These are phyloP conservation scores for Purpureocillium lavendulum DNA, from an alignment of 2,329 filamentous ascomycete species.

Conservation along the genomic window DNA sequence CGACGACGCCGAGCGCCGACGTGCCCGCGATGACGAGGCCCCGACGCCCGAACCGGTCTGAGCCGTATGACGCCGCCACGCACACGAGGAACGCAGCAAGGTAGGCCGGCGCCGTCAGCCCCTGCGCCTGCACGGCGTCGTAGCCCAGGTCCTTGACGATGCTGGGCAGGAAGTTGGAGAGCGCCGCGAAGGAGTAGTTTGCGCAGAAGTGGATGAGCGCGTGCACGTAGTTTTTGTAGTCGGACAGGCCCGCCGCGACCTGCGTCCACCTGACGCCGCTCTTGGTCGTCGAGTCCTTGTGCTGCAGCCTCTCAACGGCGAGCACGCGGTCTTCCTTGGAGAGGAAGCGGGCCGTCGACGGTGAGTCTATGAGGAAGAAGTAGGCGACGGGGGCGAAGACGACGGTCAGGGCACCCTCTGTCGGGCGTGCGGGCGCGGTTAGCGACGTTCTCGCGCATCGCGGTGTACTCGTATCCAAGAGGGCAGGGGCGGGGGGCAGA, in stretches of 20 bases:
- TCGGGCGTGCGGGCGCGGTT: too few relatives aligned
- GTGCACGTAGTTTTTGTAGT: constrained; percentile 27
- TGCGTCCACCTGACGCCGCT: constrained; percentile 18
- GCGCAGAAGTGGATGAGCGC: constrained; percentile 28
- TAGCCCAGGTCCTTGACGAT: constrained; percentile 31
- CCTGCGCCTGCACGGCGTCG: constrained; percentile 27
- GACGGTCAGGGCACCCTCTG: constrained; percentile 19
- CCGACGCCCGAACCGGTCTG: constrained; percentile 25
- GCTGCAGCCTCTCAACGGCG: constrained; percentile 12
- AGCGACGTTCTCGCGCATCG: too few relatives aligned
- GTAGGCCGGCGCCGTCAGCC: constrained; percentile 31
- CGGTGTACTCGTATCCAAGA: too few relatives aligned
- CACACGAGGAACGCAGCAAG: constrained; percentile 27
- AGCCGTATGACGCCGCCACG: constrained; percentile 18
- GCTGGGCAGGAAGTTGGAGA: constrained; percentile 32
- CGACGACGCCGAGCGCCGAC: constrained; percentile 14
- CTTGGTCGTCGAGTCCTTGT: constrained; percentile 6
- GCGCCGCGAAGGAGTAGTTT: constrained; percentile 26
- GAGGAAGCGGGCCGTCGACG: constrained; percentile 18
- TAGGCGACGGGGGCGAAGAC: constrained; percentile 17
- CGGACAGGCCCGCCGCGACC: constrained; percentile 21
- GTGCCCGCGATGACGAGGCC: constrained; percentile 22
- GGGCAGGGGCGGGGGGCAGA: too few relatives aligned
- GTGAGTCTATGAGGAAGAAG: constrained; percentile 21
- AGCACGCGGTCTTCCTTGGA: constrained; percentile 16